A percentile compares a stretch with the other conserved stretches of the same genome.
phyloP scores from a whole-genome alignment of 768 basidiomycete genomes.

The Strobilomyces echinocephalus region DNA sequence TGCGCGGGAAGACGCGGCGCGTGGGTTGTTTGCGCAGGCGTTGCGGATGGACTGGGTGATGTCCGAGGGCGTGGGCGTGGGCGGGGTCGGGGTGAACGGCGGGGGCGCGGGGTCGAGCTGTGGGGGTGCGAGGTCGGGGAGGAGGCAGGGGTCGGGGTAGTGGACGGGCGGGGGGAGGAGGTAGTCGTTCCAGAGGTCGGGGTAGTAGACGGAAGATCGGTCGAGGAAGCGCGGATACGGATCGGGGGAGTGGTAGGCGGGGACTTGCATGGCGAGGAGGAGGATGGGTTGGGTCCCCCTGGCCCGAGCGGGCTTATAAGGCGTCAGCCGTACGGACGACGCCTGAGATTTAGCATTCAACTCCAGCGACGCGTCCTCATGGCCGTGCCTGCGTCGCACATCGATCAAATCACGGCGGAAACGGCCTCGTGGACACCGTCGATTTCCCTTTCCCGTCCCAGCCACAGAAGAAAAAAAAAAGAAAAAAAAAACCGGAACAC shows the following conservation, averaged over 20 bases:
- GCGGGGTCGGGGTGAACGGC: background rate
- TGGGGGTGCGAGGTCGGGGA: constrained; percentile 17
- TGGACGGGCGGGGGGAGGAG: background rate
- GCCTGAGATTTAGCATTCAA: constrained; percentile 22
- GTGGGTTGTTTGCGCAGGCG: constrained; percentile 23
- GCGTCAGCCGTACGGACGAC: too few relatives aligned
- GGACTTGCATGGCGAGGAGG: background rate
- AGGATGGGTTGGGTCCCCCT: too few relatives aligned
- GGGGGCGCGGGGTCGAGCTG: background rate
- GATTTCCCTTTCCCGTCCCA: constrained; percentile 19
- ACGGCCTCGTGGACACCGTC: constrained; percentile 26
- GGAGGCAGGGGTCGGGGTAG: background rate
- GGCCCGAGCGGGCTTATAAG: constrained; percentile 13
- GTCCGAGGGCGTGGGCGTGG: constrained; percentile 22
- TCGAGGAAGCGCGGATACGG: constrained; percentile 28
- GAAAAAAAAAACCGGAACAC: too few relatives aligned
- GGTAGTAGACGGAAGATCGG: constrained; percentile 24
- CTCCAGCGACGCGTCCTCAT: constrained; percentile 18
- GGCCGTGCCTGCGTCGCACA: constrained; percentile 10
- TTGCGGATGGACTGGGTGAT: constrained; percentile 32
- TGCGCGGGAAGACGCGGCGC: constrained; percentile 20
- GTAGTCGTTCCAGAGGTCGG: background rate
- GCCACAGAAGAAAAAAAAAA: too few relatives aligned
- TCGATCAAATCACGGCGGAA: constrained; percentile 21
- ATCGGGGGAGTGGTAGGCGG: constrained; percentile 9